These are phyloP conservation scores for Willaertia magna DNA, from an alignment of 208 protist species.

Conservation along the genomic window DNA sequence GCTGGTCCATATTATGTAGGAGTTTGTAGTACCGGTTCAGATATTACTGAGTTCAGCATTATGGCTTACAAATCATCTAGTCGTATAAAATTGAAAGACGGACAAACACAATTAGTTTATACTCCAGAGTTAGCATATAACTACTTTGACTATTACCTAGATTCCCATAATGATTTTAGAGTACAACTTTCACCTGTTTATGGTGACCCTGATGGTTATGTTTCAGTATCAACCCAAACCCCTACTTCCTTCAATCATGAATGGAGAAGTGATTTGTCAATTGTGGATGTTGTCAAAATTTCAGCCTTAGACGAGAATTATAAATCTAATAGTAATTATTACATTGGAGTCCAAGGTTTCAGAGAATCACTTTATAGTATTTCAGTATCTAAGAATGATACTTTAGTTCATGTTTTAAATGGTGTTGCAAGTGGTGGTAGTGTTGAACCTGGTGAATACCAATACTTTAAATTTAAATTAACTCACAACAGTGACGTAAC, in stretches of 20 bases:
- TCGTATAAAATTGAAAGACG: neutral
- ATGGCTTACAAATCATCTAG: neutral
- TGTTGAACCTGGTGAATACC: neutral
- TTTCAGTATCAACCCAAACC: neutral
- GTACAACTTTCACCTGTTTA: neutral
- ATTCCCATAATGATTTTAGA: neutral
- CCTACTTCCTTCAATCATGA: neutral
- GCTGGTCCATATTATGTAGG: neutral
- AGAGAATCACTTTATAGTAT: neutral
- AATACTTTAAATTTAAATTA: neutral
- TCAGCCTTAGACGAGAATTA: neutral
- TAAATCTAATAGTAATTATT: neutral
- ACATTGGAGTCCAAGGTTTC: neutral
- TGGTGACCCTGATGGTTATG: neutral
- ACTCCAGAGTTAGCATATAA: neutral
- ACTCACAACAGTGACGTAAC: neutral
- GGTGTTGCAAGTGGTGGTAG: neutral
- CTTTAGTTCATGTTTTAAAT: neutral
- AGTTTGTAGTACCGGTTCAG: neutral
- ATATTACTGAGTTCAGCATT: neutral
- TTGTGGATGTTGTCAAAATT: neutral
- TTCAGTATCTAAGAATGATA: neutral
- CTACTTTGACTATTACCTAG: neutral
- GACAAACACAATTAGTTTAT: neutral
- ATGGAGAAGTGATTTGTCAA: neutral